Evolutionary conservation across 345 rosid genomes (phyloP).

Genomic region (Combretum micranthum): DNA sequence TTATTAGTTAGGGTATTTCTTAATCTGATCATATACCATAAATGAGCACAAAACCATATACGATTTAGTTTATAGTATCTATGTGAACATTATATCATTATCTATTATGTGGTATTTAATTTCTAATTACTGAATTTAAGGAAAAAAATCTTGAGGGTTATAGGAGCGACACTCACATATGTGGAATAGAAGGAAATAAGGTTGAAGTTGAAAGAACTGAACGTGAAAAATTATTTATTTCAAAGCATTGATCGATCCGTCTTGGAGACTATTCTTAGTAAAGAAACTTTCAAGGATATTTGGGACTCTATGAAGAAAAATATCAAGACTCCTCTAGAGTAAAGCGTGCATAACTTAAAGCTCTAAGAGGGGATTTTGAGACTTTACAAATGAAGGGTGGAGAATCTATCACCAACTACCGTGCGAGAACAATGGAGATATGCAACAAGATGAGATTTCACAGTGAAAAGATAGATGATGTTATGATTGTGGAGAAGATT

Average conservation of each 20-base stretch:
- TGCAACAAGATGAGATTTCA: not conserved
- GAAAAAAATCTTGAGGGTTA: too few species aligned
- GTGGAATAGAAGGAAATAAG: too few species aligned
- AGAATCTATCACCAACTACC: not conserved
- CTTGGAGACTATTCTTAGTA: not conserved
- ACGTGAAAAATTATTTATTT: constrained; percentile 1
- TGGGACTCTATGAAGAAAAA: constrained; percentile 6
- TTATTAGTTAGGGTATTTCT: too few species aligned
- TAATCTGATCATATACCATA: too few species aligned
- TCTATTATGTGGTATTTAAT: too few species aligned
- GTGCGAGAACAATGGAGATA: not conserved
- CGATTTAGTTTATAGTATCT: too few species aligned
- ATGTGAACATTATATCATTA: too few species aligned
- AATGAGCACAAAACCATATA: too few species aligned
- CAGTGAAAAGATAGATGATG: not conserved
- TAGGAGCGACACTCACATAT: too few species aligned
- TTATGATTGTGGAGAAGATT: not conserved
- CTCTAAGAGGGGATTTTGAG: not conserved
- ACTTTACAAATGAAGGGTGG: not conserved
- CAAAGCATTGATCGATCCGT: not conserved
- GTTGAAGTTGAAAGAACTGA: too few species aligned
- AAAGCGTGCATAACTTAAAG: not conserved
- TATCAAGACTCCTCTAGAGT: not conserved
- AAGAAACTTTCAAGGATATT: not conserved
- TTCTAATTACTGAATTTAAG: too few species aligned